Evolutionary conservation across 164 flowering plant genomes (phyloP).

Genomic region (Liquidambar formosana): DNA sequence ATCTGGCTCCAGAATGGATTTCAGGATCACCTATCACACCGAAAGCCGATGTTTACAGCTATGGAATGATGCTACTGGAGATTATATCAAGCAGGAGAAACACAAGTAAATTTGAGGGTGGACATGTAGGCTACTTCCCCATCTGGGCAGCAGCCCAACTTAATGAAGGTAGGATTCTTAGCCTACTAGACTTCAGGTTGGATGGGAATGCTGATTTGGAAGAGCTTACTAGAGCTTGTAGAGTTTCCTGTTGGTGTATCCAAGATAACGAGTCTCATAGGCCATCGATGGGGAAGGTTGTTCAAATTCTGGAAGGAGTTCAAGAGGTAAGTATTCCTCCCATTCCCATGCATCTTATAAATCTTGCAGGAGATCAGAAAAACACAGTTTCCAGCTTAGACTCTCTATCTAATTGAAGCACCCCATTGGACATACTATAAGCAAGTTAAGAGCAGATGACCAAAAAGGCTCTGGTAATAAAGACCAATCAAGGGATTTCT

Average conservation of each 20-base stretch:
- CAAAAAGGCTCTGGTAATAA: too few relatives aligned
- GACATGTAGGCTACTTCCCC: constrained; percentile 37
- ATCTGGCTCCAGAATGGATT: constrained; percentile 67
- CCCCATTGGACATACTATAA: too few relatives aligned
- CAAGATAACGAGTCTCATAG: constrained; percentile 48
- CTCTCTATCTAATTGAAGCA: too few relatives aligned
- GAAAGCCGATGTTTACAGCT: constrained; percentile 60
- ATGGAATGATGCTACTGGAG: constrained; percentile 60
- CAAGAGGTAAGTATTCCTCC: constrained; percentile 36
- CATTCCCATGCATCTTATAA: constrained; percentile 15
- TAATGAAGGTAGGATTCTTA: constrained; percentile 22
- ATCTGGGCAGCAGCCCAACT: constrained; percentile 31
- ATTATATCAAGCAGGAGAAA: constrained; percentile 49
- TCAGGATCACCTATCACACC: constrained; percentile 49
- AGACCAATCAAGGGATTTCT: too few relatives aligned
- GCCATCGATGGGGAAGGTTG: constrained; percentile 54
- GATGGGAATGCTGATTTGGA: constrained; percentile 33
- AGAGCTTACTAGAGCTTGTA: constrained; percentile 37
- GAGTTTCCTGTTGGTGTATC: constrained; percentile 59
- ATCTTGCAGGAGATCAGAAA: too few relatives aligned
- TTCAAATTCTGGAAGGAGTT: constrained; percentile 50
- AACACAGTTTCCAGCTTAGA: too few relatives aligned
- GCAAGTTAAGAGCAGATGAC: too few relatives aligned
- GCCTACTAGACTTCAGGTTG: constrained; percentile 32
- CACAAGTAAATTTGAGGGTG: constrained; percentile 23